phyloP scores from a whole-genome alignment of 208 protist species.

The Trypanosoma melophagium region DNA sequence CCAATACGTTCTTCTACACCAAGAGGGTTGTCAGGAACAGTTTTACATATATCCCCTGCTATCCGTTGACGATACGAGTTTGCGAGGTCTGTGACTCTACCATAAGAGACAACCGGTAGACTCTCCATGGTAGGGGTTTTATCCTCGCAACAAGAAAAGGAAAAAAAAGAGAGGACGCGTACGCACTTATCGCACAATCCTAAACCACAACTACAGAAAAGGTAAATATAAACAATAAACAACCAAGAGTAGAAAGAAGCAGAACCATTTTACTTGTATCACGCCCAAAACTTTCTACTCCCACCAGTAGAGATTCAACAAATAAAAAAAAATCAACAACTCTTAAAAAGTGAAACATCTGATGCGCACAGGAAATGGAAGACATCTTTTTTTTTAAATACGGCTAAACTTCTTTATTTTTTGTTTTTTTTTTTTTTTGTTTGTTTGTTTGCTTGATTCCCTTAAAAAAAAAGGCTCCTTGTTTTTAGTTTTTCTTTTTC shows the following conservation, averaged over 20 bases:
- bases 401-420: not conserved
- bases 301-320: no score
- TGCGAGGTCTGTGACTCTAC: conserved; percentile 16
- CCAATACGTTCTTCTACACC: not conserved
- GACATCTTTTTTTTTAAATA: not conserved
- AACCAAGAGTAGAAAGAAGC: no score
- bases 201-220: no score
- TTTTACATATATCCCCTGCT: not conserved
- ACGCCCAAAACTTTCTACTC: no score
- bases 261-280: no score
- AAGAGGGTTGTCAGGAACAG: not conserved
- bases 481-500: not conserved
- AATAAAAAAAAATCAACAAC: no score
- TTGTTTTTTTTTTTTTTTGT: not conserved
- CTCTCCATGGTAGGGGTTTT: not conserved
- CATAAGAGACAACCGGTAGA: conserved; percentile 19
- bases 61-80: conserved; percentile 15
- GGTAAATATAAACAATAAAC: no score
- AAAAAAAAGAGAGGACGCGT: not conserved
- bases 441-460: not conserved
- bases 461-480: not conserved
- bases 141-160: not conserved
- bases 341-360: not conserved
- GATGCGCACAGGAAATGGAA: not conserved
- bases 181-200: no score